Evolutionary conservation across 192 early-diverging fungal genomes (phyloP), one percentile per base, ranked within the genome.

Genomic region (Podila epicladia): DNA sequence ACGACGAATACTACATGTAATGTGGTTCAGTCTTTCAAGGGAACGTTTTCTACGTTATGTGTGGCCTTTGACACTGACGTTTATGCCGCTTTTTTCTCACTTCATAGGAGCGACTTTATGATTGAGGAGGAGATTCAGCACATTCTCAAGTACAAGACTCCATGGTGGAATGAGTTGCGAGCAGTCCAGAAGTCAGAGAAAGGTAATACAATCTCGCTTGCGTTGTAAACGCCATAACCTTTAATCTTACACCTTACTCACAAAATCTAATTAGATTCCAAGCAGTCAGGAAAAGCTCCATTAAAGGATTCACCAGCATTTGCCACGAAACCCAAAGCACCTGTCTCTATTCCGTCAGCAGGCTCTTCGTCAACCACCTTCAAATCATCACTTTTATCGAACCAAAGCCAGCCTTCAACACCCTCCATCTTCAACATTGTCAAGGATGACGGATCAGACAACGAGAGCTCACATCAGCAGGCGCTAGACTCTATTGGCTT

Each of bases 1-100:
- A 98, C 73, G 91, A 93, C 29, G 97, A 97, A 29, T 89, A 98
- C 73, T 99, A 98, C 75, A 91, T 95, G 88, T 91, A 83, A 63
- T 37, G 35, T 37, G 0, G 37, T 12, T 12, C 26, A 33, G 15
- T 37, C 9, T 6, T 5, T 26, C 51, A 17, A n/a, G 58, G 28
- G 35, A 6, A 53, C 1, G 19, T 13, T 28, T 48, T 57, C 24
- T 59, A 29, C 29, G 29, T 3, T 29, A 29, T 57, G n/a, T 19
- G 22, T 22, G 11, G 24, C 9, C 17, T 48, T 41, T 33, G 50
- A 3, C 73, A 19, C 29, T 57, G n/a, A 31, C 37, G 32, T 65
- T 12, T 12, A 64, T 5, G 4, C 6, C n/a, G 0, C 5, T 15
- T n/a, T n/a, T 51, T 48, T 57, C 24, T 59, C 29, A 33, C 33